Percentiles rank a stretch among this genome's conserved stretches.
Conservation (phyloP, 164 flowering plant genomes). For the Echeveria elegans region DNA sequence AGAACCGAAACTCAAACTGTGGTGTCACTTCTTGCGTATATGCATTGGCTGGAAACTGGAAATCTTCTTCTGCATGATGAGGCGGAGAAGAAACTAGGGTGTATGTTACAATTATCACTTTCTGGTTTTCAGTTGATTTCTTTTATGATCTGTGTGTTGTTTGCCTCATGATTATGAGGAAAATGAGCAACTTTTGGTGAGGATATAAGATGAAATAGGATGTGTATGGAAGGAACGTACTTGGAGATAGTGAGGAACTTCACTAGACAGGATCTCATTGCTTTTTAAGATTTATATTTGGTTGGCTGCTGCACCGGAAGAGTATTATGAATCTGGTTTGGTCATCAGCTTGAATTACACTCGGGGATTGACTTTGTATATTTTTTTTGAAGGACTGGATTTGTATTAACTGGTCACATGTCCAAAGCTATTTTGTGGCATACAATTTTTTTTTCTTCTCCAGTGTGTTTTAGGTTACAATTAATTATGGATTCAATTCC, state of each 20-base stretch:
- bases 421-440: not conserved
- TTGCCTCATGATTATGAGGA: not conserved
- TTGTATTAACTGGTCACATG: too few relatives aligned
- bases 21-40: constrained; percentile 74
- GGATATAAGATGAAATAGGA: not conserved
- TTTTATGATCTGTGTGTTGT: not conserved
- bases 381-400: not conserved
- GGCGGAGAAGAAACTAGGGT: constrained; percentile 74
- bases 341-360: too few relatives aligned
- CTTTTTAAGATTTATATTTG: too few relatives aligned
- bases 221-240: too few relatives aligned
- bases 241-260: too few relatives aligned
- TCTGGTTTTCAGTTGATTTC: too few relatives aligned
- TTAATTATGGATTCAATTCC: too few relatives aligned
- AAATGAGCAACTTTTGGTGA: not conserved
- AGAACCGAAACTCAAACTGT: constrained; percentile 78
- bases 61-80: constrained; percentile 71
- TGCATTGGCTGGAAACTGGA: constrained; percentile 91
- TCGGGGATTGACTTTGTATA: not conserved
- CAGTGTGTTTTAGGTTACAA: too few relatives aligned
- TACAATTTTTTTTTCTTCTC: not conserved
- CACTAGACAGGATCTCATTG: too few relatives aligned
- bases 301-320: too few relatives aligned
- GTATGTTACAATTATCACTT: constrained; percentile 31
- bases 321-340: too few relatives aligned